phyloP scores from a whole-genome alignment of 306 rosid genomes.

The Quercus dentata region DNA sequence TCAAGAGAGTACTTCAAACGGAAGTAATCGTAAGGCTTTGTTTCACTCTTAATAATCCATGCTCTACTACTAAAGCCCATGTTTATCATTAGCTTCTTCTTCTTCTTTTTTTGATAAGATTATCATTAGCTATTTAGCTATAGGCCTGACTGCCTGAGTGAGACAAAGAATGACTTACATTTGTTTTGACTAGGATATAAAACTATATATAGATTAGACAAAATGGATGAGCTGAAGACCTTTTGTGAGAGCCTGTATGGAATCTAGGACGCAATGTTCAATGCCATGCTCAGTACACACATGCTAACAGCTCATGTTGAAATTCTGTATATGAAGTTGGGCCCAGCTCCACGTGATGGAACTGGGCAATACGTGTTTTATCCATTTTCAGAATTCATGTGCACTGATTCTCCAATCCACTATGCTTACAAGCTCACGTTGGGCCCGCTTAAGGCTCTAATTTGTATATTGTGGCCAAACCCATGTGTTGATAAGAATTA shows the following conservation, averaged over 20 bases:
- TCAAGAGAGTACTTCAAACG: accelerated
- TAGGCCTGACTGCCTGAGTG: no score
- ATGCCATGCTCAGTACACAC: not conserved
- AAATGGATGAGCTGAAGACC: no score
- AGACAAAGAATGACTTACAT: no score
- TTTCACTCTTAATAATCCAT: no score
- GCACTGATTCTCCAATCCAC: conserved; percentile 20
- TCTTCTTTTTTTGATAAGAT: no score
- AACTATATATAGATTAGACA: no score
- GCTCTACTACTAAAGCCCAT: no score
- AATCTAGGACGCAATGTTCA: conserved; percentile 6
- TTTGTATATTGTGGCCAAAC: conserved; percentile 7
- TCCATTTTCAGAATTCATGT: not conserved
- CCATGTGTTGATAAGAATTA: conserved; percentile 3
- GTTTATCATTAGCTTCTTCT: no score
- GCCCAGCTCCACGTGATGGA: not conserved
- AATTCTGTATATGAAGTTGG: not conserved
- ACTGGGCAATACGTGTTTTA: not conserved
- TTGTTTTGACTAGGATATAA: no score
- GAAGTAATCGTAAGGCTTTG: no score
- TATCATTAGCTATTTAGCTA: no score
- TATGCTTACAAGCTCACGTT: not conserved
- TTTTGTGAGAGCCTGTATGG: not conserved
- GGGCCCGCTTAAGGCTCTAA: conserved; percentile 8
- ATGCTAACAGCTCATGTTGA: not conserved